Conservation (phyloP, 345 rosid species). For the Syzygium jambos region DNA sequence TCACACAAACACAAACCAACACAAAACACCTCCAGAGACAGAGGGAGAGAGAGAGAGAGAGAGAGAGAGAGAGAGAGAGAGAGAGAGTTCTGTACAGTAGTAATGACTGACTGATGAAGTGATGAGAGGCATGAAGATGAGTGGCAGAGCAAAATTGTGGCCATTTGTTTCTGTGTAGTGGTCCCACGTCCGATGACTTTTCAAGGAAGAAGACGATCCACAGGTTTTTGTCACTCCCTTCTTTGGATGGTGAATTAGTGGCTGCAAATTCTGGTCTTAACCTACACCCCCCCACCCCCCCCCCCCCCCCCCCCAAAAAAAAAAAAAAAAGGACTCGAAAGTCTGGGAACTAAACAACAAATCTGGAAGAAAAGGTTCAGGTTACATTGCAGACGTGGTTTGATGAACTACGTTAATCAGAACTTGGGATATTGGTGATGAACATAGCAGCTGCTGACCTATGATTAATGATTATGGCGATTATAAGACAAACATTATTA, state of each 20-base stretch:
- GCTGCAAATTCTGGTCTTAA: background rate
- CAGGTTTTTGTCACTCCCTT: background rate
- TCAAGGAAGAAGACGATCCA: background rate
- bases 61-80: background rate
- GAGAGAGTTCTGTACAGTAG: background rate
- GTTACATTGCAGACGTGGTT: background rate
- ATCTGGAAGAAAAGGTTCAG: background rate
- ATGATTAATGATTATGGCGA: background rate
- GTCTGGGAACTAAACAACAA: background rate
- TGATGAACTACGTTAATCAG: background rate
- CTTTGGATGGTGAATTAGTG: conserved; percentile 1
- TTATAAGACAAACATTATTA: too few relatives aligned
- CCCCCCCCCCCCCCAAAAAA: rapidly evolving
- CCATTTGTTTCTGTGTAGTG: background rate
- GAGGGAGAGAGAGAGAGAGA: too few relatives aligned
- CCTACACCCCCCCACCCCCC: background rate
- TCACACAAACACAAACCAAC: background rate
- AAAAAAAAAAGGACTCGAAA: background rate
- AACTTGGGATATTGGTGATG: background rate
- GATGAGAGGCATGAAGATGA: background rate
- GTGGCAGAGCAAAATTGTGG: background rate
- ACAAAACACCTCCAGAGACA: background rate
- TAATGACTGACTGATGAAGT: background rate
- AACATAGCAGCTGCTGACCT: background rate
- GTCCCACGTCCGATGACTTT: background rate